Percentiles rank a stretch among this genome's conserved stretches.
These are phyloP conservation scores for Candida ipomoeae DNA, from an alignment of 805 yeast genomes.

Conservation along the genomic window DNA sequence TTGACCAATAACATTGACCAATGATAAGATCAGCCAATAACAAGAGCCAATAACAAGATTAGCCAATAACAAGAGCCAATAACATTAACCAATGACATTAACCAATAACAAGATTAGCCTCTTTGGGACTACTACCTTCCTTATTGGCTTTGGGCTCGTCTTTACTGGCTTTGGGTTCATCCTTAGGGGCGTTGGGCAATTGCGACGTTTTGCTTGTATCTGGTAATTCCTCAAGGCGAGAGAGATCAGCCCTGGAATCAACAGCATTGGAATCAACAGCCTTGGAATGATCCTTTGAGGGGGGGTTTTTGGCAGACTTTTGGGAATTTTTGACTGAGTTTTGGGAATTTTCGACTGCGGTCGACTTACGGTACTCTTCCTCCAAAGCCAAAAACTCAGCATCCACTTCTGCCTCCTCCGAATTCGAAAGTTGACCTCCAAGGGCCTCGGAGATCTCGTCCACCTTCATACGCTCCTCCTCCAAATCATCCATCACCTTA, in stretches of 20 bases:
- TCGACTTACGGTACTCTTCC: conserved; percentile 29
- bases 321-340: too few species aligned
- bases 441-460: conserved; percentile 62
- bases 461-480: conserved; percentile 77
- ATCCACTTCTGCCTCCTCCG: conserved; percentile 61
- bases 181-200: conserved; percentile 11
- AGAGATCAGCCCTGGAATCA: not conserved
- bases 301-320: not conserved
- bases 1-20: too few species aligned
- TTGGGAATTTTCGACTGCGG: too few species aligned
- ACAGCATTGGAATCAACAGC: too few species aligned
- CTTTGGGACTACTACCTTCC: too few species aligned
- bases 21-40: too few species aligned
- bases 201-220: conserved; percentile 10
- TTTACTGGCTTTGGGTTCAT: conserved; percentile 10
- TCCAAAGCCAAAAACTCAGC: conserved; percentile 55
- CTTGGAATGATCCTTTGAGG: not conserved
- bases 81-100: too few species aligned
- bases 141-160: not conserved
- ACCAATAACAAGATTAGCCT: too few species aligned
- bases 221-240: conserved; percentile 6
- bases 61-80: too few species aligned
- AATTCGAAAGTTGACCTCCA: conserved; percentile 36
- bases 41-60: too few species aligned
- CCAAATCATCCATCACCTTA: conserved; percentile 74